Evolutionary conservation across 768 basidiomycete genomes (phyloP), one percentile per base, ranked within the genome.

Genomic region (Mycena amicta): DNA sequence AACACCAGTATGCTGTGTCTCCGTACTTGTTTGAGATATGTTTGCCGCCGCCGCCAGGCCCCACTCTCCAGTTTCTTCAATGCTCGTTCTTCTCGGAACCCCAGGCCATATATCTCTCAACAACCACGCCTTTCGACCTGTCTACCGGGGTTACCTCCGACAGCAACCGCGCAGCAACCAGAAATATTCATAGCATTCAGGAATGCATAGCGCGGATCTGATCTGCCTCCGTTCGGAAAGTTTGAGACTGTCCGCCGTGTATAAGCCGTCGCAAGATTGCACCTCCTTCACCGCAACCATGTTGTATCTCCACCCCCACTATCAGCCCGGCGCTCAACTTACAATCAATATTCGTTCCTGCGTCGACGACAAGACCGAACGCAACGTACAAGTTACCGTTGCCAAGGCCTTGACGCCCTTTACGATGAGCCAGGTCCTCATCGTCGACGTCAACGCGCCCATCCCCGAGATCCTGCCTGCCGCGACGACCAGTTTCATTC

Each of bases 351-450:
- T 64, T 11, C 56, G 57, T 22, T 61, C 59, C 8, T 61, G 60
- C 47, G 56, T 25, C 40, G 54, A 59, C 22, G 63, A 61, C 30
- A 55, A 49, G n/a, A 53, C 50, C 3, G 57, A 53, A 43, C 52
- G 55, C 40, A 61, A 56, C 23, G 57, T 61, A 31, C 50, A 58
- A 30, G 60, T 57, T 6, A 64, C 60, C 12, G 55, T 64, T 26
- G 57, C 47, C 27, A 61, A 64, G 57, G 60, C 63, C 18, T 55
- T 61, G 3, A 64, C 63, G 2, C 63, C 63, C 18, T 64, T 64
- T 51, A 64, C 63, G 4, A 58, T 58, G 60, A 64, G 63, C 52
- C 63, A 64, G 40, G 60, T 64, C 22, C 63, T 64, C 41, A 53
- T 64, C 12, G 60, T 61, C 25, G 52, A 58, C 33, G 55, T 64